A percentile compares a stretch with the other conserved stretches of the same genome.
Conservation (phyloP, 225 moss, liverwort and hornwort genomes). For the Physcomitrium patens region DNA sequence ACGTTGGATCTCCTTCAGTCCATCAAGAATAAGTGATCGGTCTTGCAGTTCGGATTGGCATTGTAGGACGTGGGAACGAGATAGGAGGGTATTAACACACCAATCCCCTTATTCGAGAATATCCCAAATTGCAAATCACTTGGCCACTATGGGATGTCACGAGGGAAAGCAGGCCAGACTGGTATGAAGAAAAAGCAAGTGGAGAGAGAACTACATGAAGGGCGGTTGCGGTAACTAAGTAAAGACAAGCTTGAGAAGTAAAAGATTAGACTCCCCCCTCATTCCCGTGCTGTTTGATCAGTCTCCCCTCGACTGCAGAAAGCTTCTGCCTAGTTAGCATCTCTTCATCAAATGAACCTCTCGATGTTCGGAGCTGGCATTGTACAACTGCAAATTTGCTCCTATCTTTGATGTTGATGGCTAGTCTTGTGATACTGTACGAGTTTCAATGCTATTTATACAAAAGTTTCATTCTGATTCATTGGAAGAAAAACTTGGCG, state of each 20-base stretch:
- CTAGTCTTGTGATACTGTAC: conserved; percentile 58
- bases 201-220: conserved; percentile 84
- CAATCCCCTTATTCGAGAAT: conserved; percentile 37
- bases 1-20: conserved; percentile 61
- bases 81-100: conserved; percentile 27
- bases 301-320: conserved; percentile 33
- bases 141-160: conserved; percentile 31
- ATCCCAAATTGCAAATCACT: conserved; percentile 25
- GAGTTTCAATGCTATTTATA: conserved; percentile 60
- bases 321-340: conserved; percentile 40
- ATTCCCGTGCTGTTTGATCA: conserved; percentile 42
- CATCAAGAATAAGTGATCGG: conserved; percentile 67
- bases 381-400: conserved; percentile 47
- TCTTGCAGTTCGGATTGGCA: conserved; percentile 75
- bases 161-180: conserved; percentile 33
- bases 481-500: conserved; percentile 57
- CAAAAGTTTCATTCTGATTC: conserved; percentile 34
- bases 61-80: conserved; percentile 35
- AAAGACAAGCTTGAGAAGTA: conserved; percentile 62
- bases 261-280: conserved; percentile 60
- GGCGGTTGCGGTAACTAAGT: conserved; percentile 63
- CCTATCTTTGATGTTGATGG: conserved; percentile 19
- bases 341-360: conserved; percentile 60
- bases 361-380: conserved; percentile 47
- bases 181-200: conserved; percentile 43